Evolutionary conservation across 31 red algal species (phyloP).

Genomic region (Odonthalia washingtoniensis): DNA sequence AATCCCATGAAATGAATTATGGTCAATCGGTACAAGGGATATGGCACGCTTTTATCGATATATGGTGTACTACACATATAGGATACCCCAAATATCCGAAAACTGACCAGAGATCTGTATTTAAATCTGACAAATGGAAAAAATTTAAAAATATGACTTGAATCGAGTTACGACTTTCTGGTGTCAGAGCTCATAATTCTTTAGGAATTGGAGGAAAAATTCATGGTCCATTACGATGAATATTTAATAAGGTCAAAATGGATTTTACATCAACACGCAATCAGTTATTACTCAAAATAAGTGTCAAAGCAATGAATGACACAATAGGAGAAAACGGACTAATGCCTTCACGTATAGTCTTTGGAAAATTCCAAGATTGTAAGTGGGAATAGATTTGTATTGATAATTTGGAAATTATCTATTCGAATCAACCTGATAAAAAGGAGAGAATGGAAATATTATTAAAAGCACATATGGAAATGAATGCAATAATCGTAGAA

Average conservation of each 20-base stretch:
- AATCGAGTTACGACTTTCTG: constrained; percentile 21
- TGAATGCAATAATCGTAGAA: background rate
- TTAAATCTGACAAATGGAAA: constrained; percentile 35
- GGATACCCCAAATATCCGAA: background rate
- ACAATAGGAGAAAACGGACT: constrained; percentile 26
- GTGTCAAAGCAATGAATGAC: constrained; percentile 48
- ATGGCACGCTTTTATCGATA: background rate
- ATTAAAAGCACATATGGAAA: no score
- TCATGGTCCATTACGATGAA: constrained; percentile 14
- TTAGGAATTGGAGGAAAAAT: constrained; percentile 42
- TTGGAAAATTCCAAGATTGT: constrained; percentile 41
- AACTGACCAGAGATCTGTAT: constrained; percentile 37
- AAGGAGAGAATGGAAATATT: constrained; percentile 2
- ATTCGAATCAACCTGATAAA: background rate
- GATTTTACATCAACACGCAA: no score
- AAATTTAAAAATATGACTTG: background rate
- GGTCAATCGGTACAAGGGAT: no score
- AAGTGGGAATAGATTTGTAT: no score
- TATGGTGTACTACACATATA: constrained; percentile 20
- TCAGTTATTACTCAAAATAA: no score
- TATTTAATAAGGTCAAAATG: constrained; percentile 7
- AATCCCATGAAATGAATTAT: background rate
- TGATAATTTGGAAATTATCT: no score
- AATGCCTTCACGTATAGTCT: constrained; percentile 36
- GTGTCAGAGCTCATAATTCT: constrained; percentile 32